phyloP scores from a whole-genome alignment of 805 yeast species.

The Yarrowia bubula region DNA sequence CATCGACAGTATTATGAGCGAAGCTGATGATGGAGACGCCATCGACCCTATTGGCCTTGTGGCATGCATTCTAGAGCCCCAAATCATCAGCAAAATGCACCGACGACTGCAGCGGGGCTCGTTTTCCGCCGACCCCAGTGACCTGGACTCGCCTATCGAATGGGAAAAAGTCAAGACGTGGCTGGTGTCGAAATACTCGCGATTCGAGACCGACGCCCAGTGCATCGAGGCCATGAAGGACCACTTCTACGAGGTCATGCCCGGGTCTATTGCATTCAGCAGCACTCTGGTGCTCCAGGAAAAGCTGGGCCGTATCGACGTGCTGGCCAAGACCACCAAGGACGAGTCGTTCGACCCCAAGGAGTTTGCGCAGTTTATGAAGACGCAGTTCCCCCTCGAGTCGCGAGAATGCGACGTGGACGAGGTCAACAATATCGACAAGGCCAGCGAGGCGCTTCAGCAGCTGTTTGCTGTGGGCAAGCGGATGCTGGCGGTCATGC shows the following conservation, averaged over 20 bases:
- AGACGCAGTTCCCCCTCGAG: constrained; percentile 11
- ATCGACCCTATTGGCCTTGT: constrained; percentile 22
- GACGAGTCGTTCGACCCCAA: constrained; percentile 7
- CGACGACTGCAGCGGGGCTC: constrained; percentile 2
- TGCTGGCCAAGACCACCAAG: constrained; percentile 3
- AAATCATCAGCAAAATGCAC: constrained; percentile 3
- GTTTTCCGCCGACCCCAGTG: not conserved
- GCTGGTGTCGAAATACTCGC: constrained; percentile 16
- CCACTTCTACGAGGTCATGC: constrained; percentile 18
- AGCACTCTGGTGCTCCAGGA: constrained; percentile 8
- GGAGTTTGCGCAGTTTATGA: constrained; percentile 7
- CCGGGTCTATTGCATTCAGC: constrained; percentile 2
- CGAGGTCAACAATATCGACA: constrained; percentile 4
- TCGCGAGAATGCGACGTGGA: constrained; percentile 14
- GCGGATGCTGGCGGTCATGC: not conserved
- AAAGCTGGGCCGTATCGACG: constrained; percentile 1
- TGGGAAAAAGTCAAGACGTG: constrained; percentile 24
- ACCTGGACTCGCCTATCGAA: constrained; percentile 14
- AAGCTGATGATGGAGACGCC: not conserved
- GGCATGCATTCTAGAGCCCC: constrained; percentile 20
- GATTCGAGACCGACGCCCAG: not conserved
- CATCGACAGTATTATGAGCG: not conserved
- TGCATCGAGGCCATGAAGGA: constrained; percentile 15
- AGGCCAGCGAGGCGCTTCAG: constrained; percentile 13
- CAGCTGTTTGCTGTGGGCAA: constrained; percentile 13